Evolutionary conservation across 164 flowering plant genomes (phyloP), one percentile per base, ranked within the genome.

Genomic region (Macadamia tetraphylla): DNA sequence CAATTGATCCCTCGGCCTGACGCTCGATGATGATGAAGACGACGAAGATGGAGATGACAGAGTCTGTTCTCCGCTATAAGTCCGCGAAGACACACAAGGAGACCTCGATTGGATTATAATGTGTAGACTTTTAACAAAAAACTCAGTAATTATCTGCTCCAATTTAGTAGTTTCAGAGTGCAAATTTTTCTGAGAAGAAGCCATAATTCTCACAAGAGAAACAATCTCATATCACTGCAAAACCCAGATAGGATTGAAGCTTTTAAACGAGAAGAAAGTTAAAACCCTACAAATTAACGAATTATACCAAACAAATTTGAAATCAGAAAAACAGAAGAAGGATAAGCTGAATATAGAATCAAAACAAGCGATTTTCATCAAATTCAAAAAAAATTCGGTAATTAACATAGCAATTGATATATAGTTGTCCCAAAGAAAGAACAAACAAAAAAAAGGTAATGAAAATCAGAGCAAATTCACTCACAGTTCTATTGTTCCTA

Each of bases 1-100:
- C 97, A 97, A 92, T 68, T 83, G 88, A 70, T 94, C 98, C 70
- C 97, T 80, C 1, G 93, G 85, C 74, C 90, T 77, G 68, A 85
- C 77, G 67, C 92, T 85, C 0, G 94, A 87, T 2, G 93, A 88
- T 0, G 97, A 76, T 0, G 98, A 89, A 2, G 98, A 91, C 51
- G 87, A 85, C 0, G 94, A 87, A 23, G 23, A 23, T 23, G 23
- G 23, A 11, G 95, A 87, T 2, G 85, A 82, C n/a, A 77, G n/a
- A 56, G 57, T 61, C 65, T 85, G 94, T 42, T 89, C 97, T 0
- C 91, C 89, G 59, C 96, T 91, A 71, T 64, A 87, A 77, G 84
- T 83, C 6, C 97, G 89, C 0, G 96, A 92, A 0, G 97, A 90
- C 56, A 67, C 76, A 69, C 52, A 87, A 32, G 85, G 85, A 49